Evolutionary conservation across 495 filamentous ascomycete genomes (phyloP).

Genomic region (Bacidia rubella): DNA sequence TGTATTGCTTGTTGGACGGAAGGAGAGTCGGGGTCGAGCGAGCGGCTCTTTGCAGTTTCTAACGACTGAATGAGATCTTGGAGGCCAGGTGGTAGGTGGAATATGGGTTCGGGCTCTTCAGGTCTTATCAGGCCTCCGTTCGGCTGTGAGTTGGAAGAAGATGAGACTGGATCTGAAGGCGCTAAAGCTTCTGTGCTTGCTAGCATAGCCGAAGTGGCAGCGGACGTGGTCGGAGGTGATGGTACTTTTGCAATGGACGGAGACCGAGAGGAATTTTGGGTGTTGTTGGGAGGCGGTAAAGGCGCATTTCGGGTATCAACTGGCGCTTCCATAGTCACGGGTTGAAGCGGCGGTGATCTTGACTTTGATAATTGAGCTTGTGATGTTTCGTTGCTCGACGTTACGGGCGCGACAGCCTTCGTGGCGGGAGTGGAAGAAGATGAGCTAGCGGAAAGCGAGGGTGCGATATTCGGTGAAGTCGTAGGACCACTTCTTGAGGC

Average conservation of each 20-base stretch:
- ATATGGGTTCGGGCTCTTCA: slow-evolving; percentile 71
- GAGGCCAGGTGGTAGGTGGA: slow-evolving; percentile 80
- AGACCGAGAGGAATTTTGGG: slow-evolving; percentile 4
- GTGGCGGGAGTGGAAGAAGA: slow-evolving; percentile 27
- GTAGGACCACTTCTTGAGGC: slow-evolving; percentile 35
- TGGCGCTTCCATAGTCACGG: slow-evolving; percentile 23
- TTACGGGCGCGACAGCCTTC: slow-evolving; percentile 26
- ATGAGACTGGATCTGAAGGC: slow-evolving; percentile 16
- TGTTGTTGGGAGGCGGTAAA: slow-evolving; percentile 21
- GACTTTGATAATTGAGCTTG: slow-evolving; percentile 23
- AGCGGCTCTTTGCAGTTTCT: slow-evolving; percentile 63
- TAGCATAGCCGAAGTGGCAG: not conserved
- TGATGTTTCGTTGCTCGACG: slow-evolving; percentile 27
- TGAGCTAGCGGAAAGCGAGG: slow-evolving; percentile 36
- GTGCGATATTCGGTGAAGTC: slow-evolving; percentile 38
- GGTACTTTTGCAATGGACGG: not conserved
- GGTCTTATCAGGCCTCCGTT: slow-evolving; percentile 42
- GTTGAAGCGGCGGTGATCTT: slow-evolving; percentile 38
- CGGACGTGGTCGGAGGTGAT: not conserved
- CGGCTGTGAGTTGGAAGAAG: slow-evolving; percentile 26
- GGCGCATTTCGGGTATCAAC: slow-evolving; percentile 26
- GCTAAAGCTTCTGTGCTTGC: slow-evolving; percentile 15
- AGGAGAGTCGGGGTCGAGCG: slow-evolving; percentile 39
- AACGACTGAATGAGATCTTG: slow-evolving; percentile 85
- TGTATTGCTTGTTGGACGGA: slow-evolving; percentile 60